Conservation (phyloP, 495 filamentous ascomycete genomes). For the Aspergillus mulundensis region DNA sequence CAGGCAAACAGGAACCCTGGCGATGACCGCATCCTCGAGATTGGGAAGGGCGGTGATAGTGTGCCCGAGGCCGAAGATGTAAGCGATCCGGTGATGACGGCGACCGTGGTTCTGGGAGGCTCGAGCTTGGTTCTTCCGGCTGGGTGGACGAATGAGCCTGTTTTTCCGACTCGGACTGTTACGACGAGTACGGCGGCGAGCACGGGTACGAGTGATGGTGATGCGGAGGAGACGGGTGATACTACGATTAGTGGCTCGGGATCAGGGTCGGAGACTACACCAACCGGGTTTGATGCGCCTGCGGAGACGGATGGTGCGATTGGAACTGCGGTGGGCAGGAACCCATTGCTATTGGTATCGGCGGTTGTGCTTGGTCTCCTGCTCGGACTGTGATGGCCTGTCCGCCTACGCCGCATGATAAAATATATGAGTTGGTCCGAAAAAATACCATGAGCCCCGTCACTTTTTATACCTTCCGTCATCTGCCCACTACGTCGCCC, state of each 20-base stretch:
- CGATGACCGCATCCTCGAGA: slow-evolving; percentile 60
- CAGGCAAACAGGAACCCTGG: slow-evolving; percentile 73
- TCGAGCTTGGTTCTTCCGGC: not conserved
- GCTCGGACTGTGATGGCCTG: not conserved
- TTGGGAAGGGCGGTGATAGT: slow-evolving; percentile 53
- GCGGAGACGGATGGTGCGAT: not conserved
- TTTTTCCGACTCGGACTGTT: slow-evolving; percentile 2
- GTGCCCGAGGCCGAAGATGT: slow-evolving; percentile 67
- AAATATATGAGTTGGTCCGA: too few species aligned
- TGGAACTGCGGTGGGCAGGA: not conserved
- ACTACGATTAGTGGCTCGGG: not conserved
- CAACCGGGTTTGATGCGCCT: not conserved
- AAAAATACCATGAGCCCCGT: too few species aligned
- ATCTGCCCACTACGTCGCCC: too few species aligned
- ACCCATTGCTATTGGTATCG: not conserved
- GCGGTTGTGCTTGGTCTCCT: not conserved
- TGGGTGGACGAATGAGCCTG: slow-evolving; percentile 4
- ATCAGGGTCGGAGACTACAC: not conserved
- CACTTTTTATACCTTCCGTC: too few species aligned
- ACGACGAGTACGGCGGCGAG: not conserved
- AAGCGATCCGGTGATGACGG: slow-evolving; percentile 49
- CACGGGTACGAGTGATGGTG: not conserved
- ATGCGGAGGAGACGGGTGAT: not conserved
- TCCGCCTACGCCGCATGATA: too few species aligned
- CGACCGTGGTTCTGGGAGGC: slow-evolving; percentile 10